These are phyloP conservation scores for Cardamine resedifolia DNA, from an alignment of 345 rosid species.

Conservation along the genomic window DNA sequence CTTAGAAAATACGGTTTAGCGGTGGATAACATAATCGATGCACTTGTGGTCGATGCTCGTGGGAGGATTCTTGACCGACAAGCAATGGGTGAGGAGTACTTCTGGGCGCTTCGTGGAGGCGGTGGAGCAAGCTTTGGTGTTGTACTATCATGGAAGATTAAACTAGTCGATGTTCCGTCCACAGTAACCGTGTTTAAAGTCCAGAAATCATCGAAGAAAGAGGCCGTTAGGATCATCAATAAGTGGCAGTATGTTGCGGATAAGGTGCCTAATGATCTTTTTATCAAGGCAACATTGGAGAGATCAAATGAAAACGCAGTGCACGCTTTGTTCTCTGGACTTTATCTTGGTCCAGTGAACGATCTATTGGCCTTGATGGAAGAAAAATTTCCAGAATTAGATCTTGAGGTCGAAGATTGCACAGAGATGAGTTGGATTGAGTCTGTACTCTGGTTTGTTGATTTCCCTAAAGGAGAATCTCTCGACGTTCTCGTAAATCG, in stretches of 20 bases:
- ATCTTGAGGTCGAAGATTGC: slow-evolving; percentile 38
- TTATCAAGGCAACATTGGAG: slow-evolving; percentile 19
- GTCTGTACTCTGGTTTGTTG: slow-evolving; percentile 31
- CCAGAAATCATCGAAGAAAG: slow-evolving; percentile 37
- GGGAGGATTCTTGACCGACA: slow-evolving; percentile 50
- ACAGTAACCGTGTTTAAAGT: slow-evolving; percentile 47
- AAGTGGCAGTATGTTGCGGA: slow-evolving; percentile 46
- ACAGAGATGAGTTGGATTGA: slow-evolving; percentile 51
- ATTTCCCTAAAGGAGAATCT: slow-evolving; percentile 10
- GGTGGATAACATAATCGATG: slow-evolving; percentile 50
- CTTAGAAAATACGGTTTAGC: slow-evolving; percentile 52
- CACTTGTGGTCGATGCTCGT: slow-evolving; percentile 36
- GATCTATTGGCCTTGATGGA: slow-evolving; percentile 25
- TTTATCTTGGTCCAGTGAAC: slow-evolving; percentile 41
- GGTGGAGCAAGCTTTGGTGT: slow-evolving; percentile 55
- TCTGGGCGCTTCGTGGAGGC: slow-evolving; percentile 63
- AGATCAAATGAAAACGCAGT: background rate
- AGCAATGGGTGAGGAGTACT: slow-evolving; percentile 50
- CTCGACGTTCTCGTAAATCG: slow-evolving; percentile 20
- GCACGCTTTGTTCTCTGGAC: slow-evolving; percentile 32
- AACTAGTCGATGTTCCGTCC: slow-evolving; percentile 46
- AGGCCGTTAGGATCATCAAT: slow-evolving; percentile 34
- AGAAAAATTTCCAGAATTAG: slow-evolving; percentile 42
- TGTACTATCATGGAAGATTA: slow-evolving; percentile 48
- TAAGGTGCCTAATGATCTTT: slow-evolving; percentile 29